These are phyloP conservation scores for Aspergillus sp. DNA, from an alignment of 2,329 filamentous ascomycete genomes.

Conservation along the genomic window DNA sequence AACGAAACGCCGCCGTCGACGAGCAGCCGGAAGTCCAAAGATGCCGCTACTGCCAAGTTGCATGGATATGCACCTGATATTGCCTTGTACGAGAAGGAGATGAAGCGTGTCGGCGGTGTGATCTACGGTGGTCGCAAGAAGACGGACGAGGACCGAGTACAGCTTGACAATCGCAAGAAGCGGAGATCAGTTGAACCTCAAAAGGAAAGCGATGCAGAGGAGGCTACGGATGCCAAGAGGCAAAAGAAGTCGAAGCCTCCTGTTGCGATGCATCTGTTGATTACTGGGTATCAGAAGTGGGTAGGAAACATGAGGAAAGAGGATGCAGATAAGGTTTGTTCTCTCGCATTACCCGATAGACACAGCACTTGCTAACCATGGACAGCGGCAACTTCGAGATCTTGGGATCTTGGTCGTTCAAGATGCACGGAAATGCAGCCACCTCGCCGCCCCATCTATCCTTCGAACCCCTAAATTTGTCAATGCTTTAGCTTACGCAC, in stretches of 20 bases:
- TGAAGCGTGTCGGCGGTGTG: slow-evolving; percentile 67
- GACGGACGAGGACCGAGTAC: slow-evolving; percentile 34
- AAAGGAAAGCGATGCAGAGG: slow-evolving; percentile 45
- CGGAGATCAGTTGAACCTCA: slow-evolving; percentile 41
- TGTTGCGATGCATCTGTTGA: slow-evolving; percentile 66
- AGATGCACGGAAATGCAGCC: slow-evolving; percentile 69
- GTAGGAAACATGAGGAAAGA: slow-evolving; percentile 65
- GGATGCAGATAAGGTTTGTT: slow-evolving; percentile 68
- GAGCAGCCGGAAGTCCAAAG: slow-evolving; percentile 79
- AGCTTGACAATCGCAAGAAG: slow-evolving; percentile 32
- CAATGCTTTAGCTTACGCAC: slow-evolving; percentile 73
- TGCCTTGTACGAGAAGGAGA: slow-evolving; percentile 85
- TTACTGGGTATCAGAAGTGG: slow-evolving; percentile 84
- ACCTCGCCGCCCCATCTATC: slow-evolving; percentile 79
- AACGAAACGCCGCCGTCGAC: slow-evolving; percentile 74
- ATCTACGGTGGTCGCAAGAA: slow-evolving; percentile 51
- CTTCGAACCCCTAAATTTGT: slow-evolving; percentile 93
- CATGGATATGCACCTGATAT: slow-evolving; percentile 78
- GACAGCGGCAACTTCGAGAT: slow-evolving; percentile 69
- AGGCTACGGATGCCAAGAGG: slow-evolving; percentile 56
- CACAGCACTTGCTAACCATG: slow-evolving; percentile 8
- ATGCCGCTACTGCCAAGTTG: slow-evolving; percentile 68
- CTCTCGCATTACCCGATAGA: neutral
- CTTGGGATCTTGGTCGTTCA: slow-evolving; percentile 75
- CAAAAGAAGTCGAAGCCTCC: slow-evolving; percentile 56